Evolutionary conservation across 345 rosid genomes (phyloP).

Genomic region (Melaleuca alternifolia): DNA sequence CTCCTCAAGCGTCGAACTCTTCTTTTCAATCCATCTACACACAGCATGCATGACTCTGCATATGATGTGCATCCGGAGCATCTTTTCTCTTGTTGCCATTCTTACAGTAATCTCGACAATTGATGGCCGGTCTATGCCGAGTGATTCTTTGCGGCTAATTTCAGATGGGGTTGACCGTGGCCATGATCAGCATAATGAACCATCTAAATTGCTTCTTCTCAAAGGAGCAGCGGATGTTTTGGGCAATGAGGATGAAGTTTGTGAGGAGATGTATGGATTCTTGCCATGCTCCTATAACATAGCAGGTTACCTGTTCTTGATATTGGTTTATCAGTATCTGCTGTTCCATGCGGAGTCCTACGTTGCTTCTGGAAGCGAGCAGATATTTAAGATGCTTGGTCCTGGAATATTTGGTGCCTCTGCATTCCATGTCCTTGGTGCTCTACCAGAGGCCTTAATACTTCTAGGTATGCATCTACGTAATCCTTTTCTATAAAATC

Average conservation of each 20-base stretch:
- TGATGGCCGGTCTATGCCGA: background rate
- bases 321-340: constrained; percentile 13
- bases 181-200: background rate
- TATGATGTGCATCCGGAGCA: background rate
- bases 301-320: constrained; percentile 11
- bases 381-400: constrained; percentile 17
- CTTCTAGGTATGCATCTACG: constrained; percentile 8
- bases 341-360: constrained; percentile 21
- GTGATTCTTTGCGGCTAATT: background rate
- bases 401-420: constrained; percentile 19
- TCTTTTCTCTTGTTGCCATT: background rate
- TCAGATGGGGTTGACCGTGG: background rate
- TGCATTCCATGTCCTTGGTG: constrained; percentile 14
- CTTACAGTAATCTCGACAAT: background rate
- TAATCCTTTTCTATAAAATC: background rate
- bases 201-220: background rate
- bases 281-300: constrained; percentile 16
- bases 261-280: constrained; percentile 20
- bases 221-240: background rate
- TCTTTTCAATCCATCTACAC: background rate
- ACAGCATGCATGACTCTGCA: background rate
- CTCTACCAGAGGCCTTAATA: constrained; percentile 20
- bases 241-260: background rate
- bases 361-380: constrained; percentile 7
- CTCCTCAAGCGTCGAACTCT: background rate